Base-by-base conservation (phyloP, 2,329 filamentous ascomycete species). In the Gnomoniopsis sp. region DNA sequence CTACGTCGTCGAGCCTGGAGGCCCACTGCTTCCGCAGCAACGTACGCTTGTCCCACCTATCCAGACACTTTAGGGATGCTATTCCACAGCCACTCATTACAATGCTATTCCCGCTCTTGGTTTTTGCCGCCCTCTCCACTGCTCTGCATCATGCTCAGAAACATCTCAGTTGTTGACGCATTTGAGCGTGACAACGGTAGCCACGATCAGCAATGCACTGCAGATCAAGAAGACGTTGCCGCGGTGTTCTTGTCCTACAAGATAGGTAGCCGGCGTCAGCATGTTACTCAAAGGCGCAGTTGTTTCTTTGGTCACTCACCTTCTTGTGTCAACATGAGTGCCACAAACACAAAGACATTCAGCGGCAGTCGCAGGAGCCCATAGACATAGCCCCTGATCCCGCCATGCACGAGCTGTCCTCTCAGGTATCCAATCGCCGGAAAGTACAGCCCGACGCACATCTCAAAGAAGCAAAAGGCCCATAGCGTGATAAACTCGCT, bases 391-490 rank as follows among this genome's bases (percentile, higher is more conserved):
- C 78, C 81, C 47, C 84, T 73, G 23, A 77, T 72, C 2, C 75
- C 75, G 65, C 87, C 82, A 1, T 81, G 77, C n/a, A 85, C 73
- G 2, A 80, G 66, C 46, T 76, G 72, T 36, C 79, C 79, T 68
- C 85, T 86, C 55, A 85, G 65, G 51, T 78, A 79, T 1, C 76
- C 79, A 67, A 85, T 81, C 58, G 75, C 78, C 0, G 83, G 84
- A 64, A 77, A 85, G 65, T 86, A 87, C 38, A 81, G 72, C 6
- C 83, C 84, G 22, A 85, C 77, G 65, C 81, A 83, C 12, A 74
- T 71, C 66, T 87, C 83, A 55, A 86, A 79, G 1, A 84, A 61
- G 64, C 81, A 84, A 65, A 87, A 84, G 8, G 75, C 75, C 78
- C 79, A 84, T 63, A 87, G 81, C 0, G 80, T 74, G 3, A 77